Evolutionary conservation across 1,284 basidiomycete species (phyloP), one percentile per base, ranked within the genome.

Genomic region (Moesziomyces sp.): DNA sequence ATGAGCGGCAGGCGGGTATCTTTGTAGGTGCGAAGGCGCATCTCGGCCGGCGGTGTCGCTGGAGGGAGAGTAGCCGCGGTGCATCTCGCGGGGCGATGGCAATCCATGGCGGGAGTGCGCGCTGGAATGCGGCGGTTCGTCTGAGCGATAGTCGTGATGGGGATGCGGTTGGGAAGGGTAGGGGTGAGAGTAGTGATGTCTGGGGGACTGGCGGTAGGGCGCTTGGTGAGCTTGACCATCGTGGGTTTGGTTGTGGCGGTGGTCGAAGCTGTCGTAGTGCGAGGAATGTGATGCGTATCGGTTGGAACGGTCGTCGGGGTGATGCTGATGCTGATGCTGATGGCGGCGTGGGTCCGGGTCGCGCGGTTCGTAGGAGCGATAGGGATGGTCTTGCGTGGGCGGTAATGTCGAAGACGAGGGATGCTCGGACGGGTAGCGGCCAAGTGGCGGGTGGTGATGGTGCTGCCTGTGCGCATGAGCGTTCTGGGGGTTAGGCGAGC

Each of bases 1-100:
- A 5, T 13, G 24, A 1, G 44, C n/a, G n/a, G 35, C 47, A 18
- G 38, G 26, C 10, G 56, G 34, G 19, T 48, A 56, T 8, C 30
- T 30, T 5, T 30, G 9, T 5, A 30, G 30, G 24, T 26, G 24
- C 24, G 24, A 26, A 7, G 24, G 24, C 24, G 64, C 42, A 1
- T 47, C 34, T 16, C 53, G 57, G 40, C 46, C 18, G 21, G 16
- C 24, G 6, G 43, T 34, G 4, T 57, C 64, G 46, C 26, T 44
- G 5, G 53, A 26, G 0, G 58, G 54, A 13, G 64, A 52, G 9
- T 57, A 38, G 46, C 43, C 14, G 2, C 50, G 14, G 16, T 50
- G 42, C 21, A 30, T 30, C 24, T 38, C 18, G 21, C 42, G 50
- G 24, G 58, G 54, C 6, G 53, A 57, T n/a, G 54, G 54, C 23